A percentile compares a stretch with the other conserved stretches of the same genome.
Evolutionary conservation across 2,329 filamentous ascomycete genomes (phyloP).

Genomic region (Clarireedia sp.): DNA sequence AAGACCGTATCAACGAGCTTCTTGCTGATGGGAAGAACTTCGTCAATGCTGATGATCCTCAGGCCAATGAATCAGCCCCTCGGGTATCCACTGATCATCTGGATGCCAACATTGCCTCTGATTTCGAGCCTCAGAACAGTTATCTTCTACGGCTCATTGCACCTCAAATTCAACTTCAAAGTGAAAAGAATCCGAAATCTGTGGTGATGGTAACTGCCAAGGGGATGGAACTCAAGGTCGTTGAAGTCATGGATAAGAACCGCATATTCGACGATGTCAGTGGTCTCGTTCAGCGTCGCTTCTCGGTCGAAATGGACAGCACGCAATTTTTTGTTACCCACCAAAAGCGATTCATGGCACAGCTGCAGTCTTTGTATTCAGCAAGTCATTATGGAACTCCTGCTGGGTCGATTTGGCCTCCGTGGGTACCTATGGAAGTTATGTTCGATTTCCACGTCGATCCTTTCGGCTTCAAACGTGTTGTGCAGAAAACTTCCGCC

Average conservation of each 20-base stretch:
- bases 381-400: slow-evolving; percentile 87
- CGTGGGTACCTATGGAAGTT: slow-evolving; percentile 96
- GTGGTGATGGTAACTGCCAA: slow-evolving; percentile 96
- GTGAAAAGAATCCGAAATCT: slow-evolving; percentile 94
- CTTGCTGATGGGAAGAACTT: slow-evolving; percentile 78
- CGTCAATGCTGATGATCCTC: slow-evolving; percentile 58
- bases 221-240: slow-evolving; percentile 94
- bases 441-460: slow-evolving; percentile 95
- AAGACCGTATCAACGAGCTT: slow-evolving; percentile 80
- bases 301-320: slow-evolving; percentile 92
- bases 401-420: slow-evolving; percentile 82
- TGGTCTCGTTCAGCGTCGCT: slow-evolving; percentile 88
- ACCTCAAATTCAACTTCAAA: slow-evolving; percentile 95
- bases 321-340: slow-evolving; percentile 97
- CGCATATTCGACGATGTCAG: slow-evolving; percentile 87
- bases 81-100: slow-evolving; percentile 50
- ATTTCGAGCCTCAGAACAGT: slow-evolving; percentile 85
- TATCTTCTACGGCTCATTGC: slow-evolving; percentile 94
- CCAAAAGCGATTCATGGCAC: slow-evolving; percentile 78
- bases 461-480: slow-evolving; percentile 94
- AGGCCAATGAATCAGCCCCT: slow-evolving; percentile 29
- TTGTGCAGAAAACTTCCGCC: slow-evolving; percentile 94
- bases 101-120: slow-evolving; percentile 70
- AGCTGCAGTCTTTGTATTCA: slow-evolving; percentile 85
- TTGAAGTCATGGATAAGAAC: slow-evolving; percentile 97